Percentiles rank a stretch among this genome's conserved stretches.
These are phyloP conservation scores for Tetradesmus obliquus DNA, from an alignment of 139 green algal species.

Conservation along the genomic window DNA sequence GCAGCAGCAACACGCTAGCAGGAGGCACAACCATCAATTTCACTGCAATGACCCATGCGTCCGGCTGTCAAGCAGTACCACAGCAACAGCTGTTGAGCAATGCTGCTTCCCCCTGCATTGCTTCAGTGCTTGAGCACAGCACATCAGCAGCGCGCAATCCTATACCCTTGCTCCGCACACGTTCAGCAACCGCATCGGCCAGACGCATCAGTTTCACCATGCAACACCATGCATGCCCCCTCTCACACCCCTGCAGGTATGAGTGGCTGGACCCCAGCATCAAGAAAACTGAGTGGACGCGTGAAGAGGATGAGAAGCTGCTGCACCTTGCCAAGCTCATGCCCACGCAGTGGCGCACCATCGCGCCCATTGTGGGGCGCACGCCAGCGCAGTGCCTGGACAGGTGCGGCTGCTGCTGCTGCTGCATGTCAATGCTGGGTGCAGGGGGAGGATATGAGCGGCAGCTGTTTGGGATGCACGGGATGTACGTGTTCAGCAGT, in stretches of 20 bases:
- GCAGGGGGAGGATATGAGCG: not conserved
- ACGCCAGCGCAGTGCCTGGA: conserved; percentile 98
- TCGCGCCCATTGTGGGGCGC: conserved; percentile 97
- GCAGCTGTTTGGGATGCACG: not conserved
- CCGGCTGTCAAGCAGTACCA: too few relatives aligned
- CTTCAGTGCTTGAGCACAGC: too few relatives aligned
- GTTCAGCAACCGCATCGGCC: too few relatives aligned
- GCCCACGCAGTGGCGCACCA: conserved; percentile 99
- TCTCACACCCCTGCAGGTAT: conserved; percentile 66
- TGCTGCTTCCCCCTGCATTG: too few relatives aligned
- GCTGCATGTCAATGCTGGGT: not conserved
- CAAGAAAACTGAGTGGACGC: conserved; percentile 99
- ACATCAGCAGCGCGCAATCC: too few relatives aligned
- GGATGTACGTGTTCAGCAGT: not conserved
- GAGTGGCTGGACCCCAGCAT: conserved; percentile 99
- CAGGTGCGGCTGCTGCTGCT: conserved; percentile 76
- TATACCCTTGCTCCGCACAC: too few relatives aligned
- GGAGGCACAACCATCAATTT: not conserved
- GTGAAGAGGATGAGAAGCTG: conserved; percentile 99
- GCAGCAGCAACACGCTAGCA: not conserved
- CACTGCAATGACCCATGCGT: not conserved
- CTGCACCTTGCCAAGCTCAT: conserved; percentile 99
- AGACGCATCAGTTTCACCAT: too few relatives aligned
- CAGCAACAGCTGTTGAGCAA: too few relatives aligned
- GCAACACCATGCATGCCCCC: not conserved